Conservation (phyloP, 2,329 filamentous ascomycete species). For the Lachnellula occidentalis region DNA sequence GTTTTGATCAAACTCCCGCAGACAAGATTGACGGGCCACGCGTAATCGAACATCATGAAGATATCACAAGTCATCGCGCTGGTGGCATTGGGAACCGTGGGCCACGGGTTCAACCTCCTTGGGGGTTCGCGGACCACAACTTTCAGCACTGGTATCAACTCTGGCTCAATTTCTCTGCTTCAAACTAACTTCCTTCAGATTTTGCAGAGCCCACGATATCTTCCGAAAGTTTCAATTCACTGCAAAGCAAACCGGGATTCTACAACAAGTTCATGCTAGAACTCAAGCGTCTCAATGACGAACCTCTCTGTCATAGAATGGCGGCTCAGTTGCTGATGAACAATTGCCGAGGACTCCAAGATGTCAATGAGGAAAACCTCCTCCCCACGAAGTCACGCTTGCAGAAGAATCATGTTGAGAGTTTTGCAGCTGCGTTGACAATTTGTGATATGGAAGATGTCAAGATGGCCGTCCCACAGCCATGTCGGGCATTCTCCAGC, state of each 20-base stretch:
- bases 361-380: conserved; percentile 24
- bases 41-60: not conserved
- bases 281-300: conserved; percentile 27
- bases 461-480: conserved; percentile 41
- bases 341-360: conserved; percentile 28
- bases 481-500: conserved; percentile 43
- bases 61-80: not conserved
- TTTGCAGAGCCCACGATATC: not conserved
- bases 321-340: conserved; percentile 31
- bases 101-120: not conserved
- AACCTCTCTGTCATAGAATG: conserved; percentile 30
- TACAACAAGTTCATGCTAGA: conserved; percentile 30
- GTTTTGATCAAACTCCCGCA: not conserved
- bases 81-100: not conserved
- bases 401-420: conserved; percentile 44
- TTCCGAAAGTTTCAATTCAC: not conserved
- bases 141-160: not conserved
- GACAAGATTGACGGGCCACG: not conserved
- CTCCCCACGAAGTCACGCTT: conserved; percentile 26
- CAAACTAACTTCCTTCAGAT: not conserved
- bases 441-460: conserved; percentile 56
- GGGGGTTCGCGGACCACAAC: not conserved
- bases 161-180: not conserved
- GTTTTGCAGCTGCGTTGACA: conserved; percentile 57
- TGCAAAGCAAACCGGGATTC: conserved; percentile 23